Evolutionary conservation across 257 asterid species (phyloP).

Genomic region (Cinchona pubescens): DNA sequence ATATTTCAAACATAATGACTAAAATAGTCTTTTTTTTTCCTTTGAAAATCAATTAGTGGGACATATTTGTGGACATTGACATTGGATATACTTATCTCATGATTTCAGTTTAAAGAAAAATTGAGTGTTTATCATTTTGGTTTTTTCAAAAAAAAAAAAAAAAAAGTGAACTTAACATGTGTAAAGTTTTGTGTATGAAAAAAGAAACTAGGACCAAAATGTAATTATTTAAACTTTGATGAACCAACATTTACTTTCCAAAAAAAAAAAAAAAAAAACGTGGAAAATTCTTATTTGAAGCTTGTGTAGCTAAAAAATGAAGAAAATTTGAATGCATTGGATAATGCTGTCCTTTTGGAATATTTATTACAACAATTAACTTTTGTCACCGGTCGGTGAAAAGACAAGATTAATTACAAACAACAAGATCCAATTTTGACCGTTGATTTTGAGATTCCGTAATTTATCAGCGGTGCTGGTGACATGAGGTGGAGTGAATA

Average conservation of each 20-base stretch:
- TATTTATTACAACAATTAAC: background rate
- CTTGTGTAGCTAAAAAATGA: background rate
- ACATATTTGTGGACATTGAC: too few relatives aligned
- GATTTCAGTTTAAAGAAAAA: too few relatives aligned
- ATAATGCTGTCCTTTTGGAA: background rate
- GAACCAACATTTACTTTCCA: background rate
- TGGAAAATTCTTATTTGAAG: background rate
- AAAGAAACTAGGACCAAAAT: background rate
- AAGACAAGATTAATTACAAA: background rate
- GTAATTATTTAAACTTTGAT: background rate
- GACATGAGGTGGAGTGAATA: background rate
- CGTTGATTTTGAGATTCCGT: background rate
- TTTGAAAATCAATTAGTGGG: too few relatives aligned
- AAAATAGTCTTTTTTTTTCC: too few relatives aligned
- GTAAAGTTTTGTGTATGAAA: too few relatives aligned
- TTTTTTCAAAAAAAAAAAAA: too few relatives aligned
- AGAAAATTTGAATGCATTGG: background rate
- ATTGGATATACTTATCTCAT: too few relatives aligned
- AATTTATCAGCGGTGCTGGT: constrained; percentile 3
- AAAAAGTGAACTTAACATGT: too few relatives aligned
- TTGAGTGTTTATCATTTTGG: too few relatives aligned
- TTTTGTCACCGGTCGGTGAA: constrained; percentile 11
- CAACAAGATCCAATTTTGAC: background rate
- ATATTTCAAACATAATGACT: too few relatives aligned
- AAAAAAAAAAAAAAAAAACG: background rate